These are phyloP conservation scores for Fusarium tricinctum DNA, from an alignment of 2,329 filamentous ascomycete species.

Conservation along the genomic window DNA sequence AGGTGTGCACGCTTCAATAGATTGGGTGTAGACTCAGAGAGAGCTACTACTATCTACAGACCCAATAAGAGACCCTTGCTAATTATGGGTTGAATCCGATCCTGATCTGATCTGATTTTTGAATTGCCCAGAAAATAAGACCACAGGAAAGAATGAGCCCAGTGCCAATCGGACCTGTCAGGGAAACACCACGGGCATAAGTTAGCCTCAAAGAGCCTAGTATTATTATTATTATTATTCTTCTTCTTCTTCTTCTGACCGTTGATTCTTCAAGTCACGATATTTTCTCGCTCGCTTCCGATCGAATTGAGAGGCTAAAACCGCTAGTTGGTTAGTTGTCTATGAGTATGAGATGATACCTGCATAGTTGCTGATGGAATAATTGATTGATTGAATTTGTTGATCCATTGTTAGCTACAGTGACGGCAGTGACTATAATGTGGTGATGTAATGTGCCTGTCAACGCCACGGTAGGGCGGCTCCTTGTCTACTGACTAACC, in stretches of 20 bases:
- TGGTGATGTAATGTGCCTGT: constrained; percentile 47
- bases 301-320: constrained; percentile 1
- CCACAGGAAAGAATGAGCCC: constrained; percentile 19
- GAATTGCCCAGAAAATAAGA: constrained; percentile 42
- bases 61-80: constrained; percentile 18
- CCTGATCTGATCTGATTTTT: constrained; percentile 40
- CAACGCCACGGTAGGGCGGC: constrained; percentile 41
- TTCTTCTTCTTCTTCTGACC: too few species aligned
- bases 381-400: background rate
- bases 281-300: constrained; percentile 39
- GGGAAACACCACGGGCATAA: constrained; percentile 40
- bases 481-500: constrained; percentile 32
- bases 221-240: background rate
- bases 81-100: constrained; percentile 25
- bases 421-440: constrained; percentile 27
- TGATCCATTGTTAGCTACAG: constrained; percentile 2
- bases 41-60: background rate
- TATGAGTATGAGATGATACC: background rate
- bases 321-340: constrained; percentile 5
- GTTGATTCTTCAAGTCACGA: constrained; percentile 22
- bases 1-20: constrained; percentile 15
- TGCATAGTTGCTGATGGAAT: background rate
- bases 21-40: constrained; percentile 23
- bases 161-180: constrained; percentile 35
- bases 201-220: background rate